These are phyloP conservation scores for Cutaneotrichosporon spelunceum DNA, from an alignment of 1,284 basidiomycete genomes.

Conservation along the genomic window DNA sequence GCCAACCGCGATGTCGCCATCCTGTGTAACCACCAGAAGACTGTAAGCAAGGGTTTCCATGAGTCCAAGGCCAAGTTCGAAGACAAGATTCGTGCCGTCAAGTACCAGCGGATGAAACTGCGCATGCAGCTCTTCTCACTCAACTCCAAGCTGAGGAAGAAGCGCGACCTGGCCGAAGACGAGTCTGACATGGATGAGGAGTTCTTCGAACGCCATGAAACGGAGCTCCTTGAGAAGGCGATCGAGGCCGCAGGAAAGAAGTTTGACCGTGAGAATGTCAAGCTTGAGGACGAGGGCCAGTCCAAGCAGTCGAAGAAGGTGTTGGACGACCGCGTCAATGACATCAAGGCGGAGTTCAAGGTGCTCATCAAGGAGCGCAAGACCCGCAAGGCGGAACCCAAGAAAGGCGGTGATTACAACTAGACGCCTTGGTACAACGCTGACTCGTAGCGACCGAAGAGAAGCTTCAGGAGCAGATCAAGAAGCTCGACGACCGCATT, in stretches of 20 bases:
- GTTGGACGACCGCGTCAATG: slow-evolving; percentile 73
- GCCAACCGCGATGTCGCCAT: slow-evolving; percentile 94
- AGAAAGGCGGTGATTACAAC: slow-evolving; percentile 49
- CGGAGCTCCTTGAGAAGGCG: slow-evolving; percentile 71
- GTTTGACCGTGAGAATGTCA: slow-evolving; percentile 83
- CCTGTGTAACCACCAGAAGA: slow-evolving; percentile 95
- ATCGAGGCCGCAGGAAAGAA: slow-evolving; percentile 84
- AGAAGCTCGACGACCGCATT: slow-evolving; percentile 66
- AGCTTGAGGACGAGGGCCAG: slow-evolving; percentile 67
- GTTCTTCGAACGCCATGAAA: slow-evolving; percentile 79
- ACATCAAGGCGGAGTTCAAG: slow-evolving; percentile 75
- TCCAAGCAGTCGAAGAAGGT: slow-evolving; percentile 63
- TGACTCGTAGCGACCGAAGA: slow-evolving; percentile 54
- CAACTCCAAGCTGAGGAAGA: slow-evolving; percentile 77
- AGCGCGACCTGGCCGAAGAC: slow-evolving; percentile 67
- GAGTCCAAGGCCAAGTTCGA: slow-evolving; percentile 87
- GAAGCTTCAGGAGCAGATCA: slow-evolving; percentile 62
- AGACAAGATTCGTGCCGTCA: slow-evolving; percentile 72
- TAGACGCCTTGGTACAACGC: neutral
- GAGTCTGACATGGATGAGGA: slow-evolving; percentile 94
- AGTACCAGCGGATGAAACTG: slow-evolving; percentile 91
- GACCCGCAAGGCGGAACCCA: slow-evolving; percentile 64
- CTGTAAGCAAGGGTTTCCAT: slow-evolving; percentile 83
- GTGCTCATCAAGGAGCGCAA: slow-evolving; percentile 67
- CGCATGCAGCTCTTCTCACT: slow-evolving; percentile 72